A percentile compares a stretch with the other conserved stretches of the same genome.
phyloP scores from a whole-genome alignment of 352 stramenopile genomes.

The Thalassiosira exigua region DNA sequence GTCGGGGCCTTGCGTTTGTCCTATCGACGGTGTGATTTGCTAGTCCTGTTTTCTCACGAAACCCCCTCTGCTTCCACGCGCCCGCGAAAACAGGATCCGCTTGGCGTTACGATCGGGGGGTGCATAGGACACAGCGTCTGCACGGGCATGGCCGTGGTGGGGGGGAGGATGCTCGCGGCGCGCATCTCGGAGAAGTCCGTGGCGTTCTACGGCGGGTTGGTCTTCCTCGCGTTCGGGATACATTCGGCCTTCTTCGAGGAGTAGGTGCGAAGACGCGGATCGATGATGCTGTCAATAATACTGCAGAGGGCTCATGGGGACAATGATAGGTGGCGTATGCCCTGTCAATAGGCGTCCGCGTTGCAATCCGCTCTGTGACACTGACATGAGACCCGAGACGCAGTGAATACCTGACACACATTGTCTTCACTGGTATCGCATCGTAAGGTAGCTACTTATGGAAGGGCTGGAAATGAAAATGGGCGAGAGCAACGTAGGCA shows the following conservation, averaged over 20 bases:
- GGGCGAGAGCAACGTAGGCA: too few species aligned
- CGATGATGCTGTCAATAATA: too few species aligned
- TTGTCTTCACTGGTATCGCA: too few species aligned
- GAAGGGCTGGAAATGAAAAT: too few species aligned
- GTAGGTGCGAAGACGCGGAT: conserved; percentile 22
- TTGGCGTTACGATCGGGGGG: conserved; percentile 93
- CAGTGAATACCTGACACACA: too few species aligned
- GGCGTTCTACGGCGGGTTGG: conserved; percentile 91
- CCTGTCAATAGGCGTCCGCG: too few species aligned
- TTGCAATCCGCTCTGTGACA: too few species aligned
- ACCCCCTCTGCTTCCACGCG: not conserved
- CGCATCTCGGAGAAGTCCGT: conserved; percentile 98
- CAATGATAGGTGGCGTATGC: too few species aligned
- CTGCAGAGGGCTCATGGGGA: too few species aligned
- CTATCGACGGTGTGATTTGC: conserved; percentile 11
- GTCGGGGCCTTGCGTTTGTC: too few species aligned
- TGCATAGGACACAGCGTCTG: conserved; percentile 97
- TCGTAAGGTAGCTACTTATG: too few species aligned
- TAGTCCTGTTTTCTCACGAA: conserved; percentile 9
- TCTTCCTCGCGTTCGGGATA: conserved; percentile 97
- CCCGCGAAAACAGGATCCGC: conserved; percentile 61
- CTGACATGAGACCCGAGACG: too few species aligned
- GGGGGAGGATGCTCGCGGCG: conserved; percentile 96
- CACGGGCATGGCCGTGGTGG: conserved; percentile 96
- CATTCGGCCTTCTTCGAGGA: conserved; percentile 93